Conservation (phyloP, 345 rosid species). For the Eucalyptus camaldulensis region DNA sequence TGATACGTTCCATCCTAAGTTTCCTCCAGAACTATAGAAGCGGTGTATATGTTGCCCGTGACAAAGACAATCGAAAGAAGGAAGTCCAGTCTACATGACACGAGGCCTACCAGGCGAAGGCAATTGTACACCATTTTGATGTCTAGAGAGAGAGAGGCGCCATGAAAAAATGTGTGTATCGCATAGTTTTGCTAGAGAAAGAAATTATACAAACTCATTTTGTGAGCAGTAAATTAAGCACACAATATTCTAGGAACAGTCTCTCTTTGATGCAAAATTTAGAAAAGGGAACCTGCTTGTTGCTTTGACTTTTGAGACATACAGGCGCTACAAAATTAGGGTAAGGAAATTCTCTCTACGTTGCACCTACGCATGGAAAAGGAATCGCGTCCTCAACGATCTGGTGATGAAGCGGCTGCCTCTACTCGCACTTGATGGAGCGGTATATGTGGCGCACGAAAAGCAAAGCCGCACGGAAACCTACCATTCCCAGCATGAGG, state of each 20-base stretch:
- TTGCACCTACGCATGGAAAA: not conserved
- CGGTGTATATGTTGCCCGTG: not conserved
- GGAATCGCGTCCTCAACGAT: not conserved
- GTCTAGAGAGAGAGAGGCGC: not conserved
- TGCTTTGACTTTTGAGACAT: not conserved
- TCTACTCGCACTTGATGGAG: slow-evolving; percentile 47
- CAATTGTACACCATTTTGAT: not conserved
- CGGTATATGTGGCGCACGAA: slow-evolving; percentile 37
- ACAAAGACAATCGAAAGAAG: not conserved
- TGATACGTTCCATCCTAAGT: not conserved
- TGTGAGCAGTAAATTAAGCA: not conserved
- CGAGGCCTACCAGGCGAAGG: not conserved
- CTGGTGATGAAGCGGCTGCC: not conserved
- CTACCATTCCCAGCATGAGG: slow-evolving; percentile 39
- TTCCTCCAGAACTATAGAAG: not conserved
- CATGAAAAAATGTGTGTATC: not conserved
- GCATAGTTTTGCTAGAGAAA: not conserved
- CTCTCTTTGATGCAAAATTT: not conserved
- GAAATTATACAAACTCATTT: not conserved
- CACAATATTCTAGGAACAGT: not conserved
- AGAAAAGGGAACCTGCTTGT: not conserved
- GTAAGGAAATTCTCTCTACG: not conserved
- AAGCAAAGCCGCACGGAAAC: slow-evolving; percentile 34
- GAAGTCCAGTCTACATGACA: not conserved
- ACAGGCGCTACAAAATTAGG: not conserved